Evolutionary conservation across 805 yeast genomes (phyloP), one percentile per base, ranked within the genome.

Genomic region (Metschnikowia kunwiensis): DNA sequence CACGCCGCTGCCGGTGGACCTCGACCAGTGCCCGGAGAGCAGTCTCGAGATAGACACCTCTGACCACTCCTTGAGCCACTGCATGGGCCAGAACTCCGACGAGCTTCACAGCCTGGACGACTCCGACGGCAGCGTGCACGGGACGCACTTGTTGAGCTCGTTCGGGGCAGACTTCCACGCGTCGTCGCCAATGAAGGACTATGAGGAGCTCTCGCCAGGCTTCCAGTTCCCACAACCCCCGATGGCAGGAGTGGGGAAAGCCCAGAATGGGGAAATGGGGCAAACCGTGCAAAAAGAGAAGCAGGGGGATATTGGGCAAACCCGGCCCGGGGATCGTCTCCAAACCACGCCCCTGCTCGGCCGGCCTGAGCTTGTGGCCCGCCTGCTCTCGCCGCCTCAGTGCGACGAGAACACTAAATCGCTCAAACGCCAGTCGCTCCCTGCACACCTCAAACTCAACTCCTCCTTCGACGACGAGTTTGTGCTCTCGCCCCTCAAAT

Each of bases 401-500:
- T 61, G 68, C 2, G 68, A 61, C 31, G 64, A 65, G 9, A 37
- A 38, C 20, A 43, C 57, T 5, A 55, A 51, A 24, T 38, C 43
- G 9, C 38, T 38, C 33, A 61, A 63, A 38, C 44, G 71, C 24
- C 65, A 53, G 44, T 63, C 70, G 5, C 49, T 66, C 26, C 72
- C 72, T 3, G 53, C 55, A 8, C 52, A 52, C 31, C 47, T 63
- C 33, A 56, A 57, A 32, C 31, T 47, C 18, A 43, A 36, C 15
- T 30, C 49, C 8, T 42, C 50, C 2, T 51, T 55, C n/a, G 53
- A 53, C 14, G 57, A 53, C 12, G 63, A 64, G 9, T 68, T 68
- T 47, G 62, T 66, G 24, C 56, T 66, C 25, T 64, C 70, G 11
- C 74, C 74, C 3, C 57, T 68, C 31, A 68, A 68, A 37, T 49